Evolutionary conservation across 139 green algal genomes (phyloP), one percentile per base, ranked within the genome.

Genomic region (Volvox reticuliferus): DNA sequence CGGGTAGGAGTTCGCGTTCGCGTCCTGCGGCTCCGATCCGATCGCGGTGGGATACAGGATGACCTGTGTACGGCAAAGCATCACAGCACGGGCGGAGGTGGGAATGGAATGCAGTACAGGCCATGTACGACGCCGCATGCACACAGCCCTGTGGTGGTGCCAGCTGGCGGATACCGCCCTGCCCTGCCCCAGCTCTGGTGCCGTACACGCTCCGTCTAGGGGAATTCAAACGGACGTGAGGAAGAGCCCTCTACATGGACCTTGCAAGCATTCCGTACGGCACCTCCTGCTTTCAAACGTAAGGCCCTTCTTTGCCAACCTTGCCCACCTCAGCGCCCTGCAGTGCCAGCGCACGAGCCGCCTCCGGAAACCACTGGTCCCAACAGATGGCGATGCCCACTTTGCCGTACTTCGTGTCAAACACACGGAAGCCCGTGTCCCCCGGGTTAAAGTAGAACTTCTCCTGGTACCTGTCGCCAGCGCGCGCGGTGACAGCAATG

Each of bases 401-500:
- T 32, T 61, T 55, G 35, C 91, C 95, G 84, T 92, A 96, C 36
- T 71, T 82, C 3, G 96, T 97, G 36, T 96, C 73, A 20, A 93
- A 96, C 12, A 95, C 93, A 61, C 93, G 91, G 93, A 98, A 97
- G 16, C 96, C 96, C 19, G 96, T 97, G 93, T 98, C 96, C 0
- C 96, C 96, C 0, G 95, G 95, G 71, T 19, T 94, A 90, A 98
- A 98, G 90, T 98, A 97, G 71, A 96, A 98, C 91, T 97, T 97
- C 87, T 97, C 95, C 87, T 95, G 21, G 91, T 92, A 93, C 44
- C 88, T 87, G 65, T 55, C 44, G 9, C 44, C 44, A 5, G 44
- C 44, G 44, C 44, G 44, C 9, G 44, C 9, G 44, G 44, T 55
- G 9, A 55, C 5, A 55, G 9, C 5, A 9, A 55, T 5, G 44